Base-by-base conservation (phyloP, 2,329 filamentous ascomycete genomes). In the Coniella lustricola region DNA sequence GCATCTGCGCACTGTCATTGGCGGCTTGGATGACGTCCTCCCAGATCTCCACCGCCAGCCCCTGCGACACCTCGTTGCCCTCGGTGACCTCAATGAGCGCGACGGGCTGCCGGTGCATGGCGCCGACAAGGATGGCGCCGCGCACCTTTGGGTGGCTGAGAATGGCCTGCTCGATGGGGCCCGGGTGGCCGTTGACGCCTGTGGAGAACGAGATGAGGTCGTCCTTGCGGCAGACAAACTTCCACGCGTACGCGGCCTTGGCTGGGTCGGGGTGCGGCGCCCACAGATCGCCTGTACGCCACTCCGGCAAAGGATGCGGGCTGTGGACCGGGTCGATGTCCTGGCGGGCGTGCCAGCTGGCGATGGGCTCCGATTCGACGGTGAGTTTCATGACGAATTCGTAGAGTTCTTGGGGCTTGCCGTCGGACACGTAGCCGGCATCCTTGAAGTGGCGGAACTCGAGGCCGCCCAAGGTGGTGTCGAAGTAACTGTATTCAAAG, bases 141-240 rank as follows among this genome's bases (percentile, higher is more conserved):
- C 48, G 37, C 3, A 52, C 56, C 13, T 48, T 37, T 1, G 13
- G 25, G 21, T 52, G 32, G n/a, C 44, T 39, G 18, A 17, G 34
- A 14, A 59, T 43, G 5, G 49, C 50, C 17, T 41, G 22, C 48
- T 58, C 57, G 10, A 58, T 50, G 14, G 50, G 33, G 4, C 42
- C 53, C 3, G 56, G 55, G 33, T 49, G 46, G n/a, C 56, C 44
- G 25, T 54, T 59, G 25, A 57, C 51, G 39, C 54, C 56, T 1
- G 54, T 50, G 2, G 52, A 49, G 25, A 59, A 55, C 13, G 51
- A 54, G 13, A 58, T 54, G 4, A 63, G 50, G 29, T 59, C 60
- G 32, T 63, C 61, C 13, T 56, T 57, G 10, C 57, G 51, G 21
- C 57, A 56, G 1, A 48, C 48, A 16, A 57, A 59, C 20, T 51